Evolutionary conservation across 2,329 filamentous ascomycete species (phyloP), one percentile per base, ranked within the genome.

Genomic region (Colletotrichum australisinense): DNA sequence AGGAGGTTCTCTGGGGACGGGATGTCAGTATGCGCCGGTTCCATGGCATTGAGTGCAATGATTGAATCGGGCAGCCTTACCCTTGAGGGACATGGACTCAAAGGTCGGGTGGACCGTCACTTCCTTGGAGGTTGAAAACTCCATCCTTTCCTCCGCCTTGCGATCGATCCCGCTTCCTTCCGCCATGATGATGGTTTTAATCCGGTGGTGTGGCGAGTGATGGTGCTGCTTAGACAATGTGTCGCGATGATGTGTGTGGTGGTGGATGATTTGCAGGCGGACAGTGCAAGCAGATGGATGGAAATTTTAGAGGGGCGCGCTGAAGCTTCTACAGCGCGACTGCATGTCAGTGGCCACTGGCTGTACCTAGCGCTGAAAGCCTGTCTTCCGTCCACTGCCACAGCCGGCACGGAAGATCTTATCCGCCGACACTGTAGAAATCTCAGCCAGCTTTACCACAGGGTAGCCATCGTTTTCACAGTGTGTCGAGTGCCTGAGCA

Each of bases 61-160:
- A 30, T 16, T 8, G 16, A 42, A 42, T 65, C 70, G 30, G 38
- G 38, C 19, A 46, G 73, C 69, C 83, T 75, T 83, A 91, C 90
- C 91, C 86, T 99, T 99, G 83, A 99, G 84, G 78, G 97, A 95
- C 96, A 98, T 97, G 74, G 94, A 93, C 87, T 97, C 94, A 82
- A 97, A 97, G 67, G 95, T 98, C 58, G 95, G 95, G 79, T 96
- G 95, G 72, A 97, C 97, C 2, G 94, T 97, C 74, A 98, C 96
- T 89, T 98, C 97, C 86, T 98, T 98, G 76, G 96, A 98, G 83
- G 97, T 99, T 77, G 93, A 93, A 84, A 99, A 98, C 88, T 98
- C 96, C 92, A 98, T 97, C 84, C 94, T 92, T 88, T 98, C 95
- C 84, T 98, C 97, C 76, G 93, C 92, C 86, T 95, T 95, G 86